Conservation (phyloP, 768 basidiomycete genomes). For the Xerocomellus chrysenteron region DNA sequence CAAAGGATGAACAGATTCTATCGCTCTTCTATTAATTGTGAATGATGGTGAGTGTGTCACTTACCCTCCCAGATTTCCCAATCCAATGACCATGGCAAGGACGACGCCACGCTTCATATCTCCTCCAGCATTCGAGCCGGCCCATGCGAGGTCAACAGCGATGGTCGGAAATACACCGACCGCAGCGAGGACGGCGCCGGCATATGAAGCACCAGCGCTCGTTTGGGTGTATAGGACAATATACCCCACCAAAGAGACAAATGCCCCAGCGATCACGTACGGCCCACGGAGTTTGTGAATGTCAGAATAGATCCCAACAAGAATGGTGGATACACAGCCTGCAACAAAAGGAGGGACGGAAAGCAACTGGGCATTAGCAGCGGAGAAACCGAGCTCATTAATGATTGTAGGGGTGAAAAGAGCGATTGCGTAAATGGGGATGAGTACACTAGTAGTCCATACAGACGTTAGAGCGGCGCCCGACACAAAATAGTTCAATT, state of each 20-base stretch:
- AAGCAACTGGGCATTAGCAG: constrained; percentile 50
- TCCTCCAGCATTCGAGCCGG: constrained; percentile 53
- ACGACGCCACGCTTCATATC: constrained; percentile 52
- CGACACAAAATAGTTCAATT: not conserved
- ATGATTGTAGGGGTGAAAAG: constrained; percentile 55
- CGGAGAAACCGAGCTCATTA: constrained; percentile 47
- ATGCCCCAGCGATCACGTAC: constrained; percentile 43
- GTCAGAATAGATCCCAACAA: constrained; percentile 37
- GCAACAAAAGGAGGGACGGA: constrained; percentile 50
- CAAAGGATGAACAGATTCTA: constrained; percentile 44
- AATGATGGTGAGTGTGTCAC: constrained; percentile 17
- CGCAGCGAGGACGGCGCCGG: constrained; percentile 49
- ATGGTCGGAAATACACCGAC: constrained; percentile 54
- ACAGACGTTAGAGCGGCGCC: not conserved
- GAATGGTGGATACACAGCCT: constrained; percentile 45
- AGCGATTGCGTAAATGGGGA: constrained; percentile 49
- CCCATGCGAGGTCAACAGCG: constrained; percentile 52
- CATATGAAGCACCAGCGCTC: constrained; percentile 35
- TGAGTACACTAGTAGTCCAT: constrained; percentile 34
- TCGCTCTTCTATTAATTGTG: not conserved
- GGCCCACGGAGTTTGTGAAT: constrained; percentile 45
- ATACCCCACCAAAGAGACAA: constrained; percentile 51
- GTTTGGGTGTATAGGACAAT: constrained; percentile 43
- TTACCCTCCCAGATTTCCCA: constrained; percentile 56
- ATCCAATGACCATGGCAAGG: constrained; percentile 52